phyloP scores from a whole-genome alignment of 2,329 filamentous ascomycete species.

The Keithomyces neogunnii region DNA sequence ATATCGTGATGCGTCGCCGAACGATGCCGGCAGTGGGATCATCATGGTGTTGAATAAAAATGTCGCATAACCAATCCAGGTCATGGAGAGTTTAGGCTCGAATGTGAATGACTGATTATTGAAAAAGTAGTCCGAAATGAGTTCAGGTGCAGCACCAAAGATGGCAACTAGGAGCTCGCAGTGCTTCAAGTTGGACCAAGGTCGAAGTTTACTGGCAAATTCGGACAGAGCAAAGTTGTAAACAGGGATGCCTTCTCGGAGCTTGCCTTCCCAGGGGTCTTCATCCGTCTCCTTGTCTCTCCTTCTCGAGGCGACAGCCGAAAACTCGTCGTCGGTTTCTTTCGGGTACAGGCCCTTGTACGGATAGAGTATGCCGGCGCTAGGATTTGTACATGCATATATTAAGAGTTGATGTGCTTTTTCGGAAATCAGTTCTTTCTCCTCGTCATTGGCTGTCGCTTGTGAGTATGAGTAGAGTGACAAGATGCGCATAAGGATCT shows the following conservation, averaged over 20 bases:
- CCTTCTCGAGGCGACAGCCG: constrained; percentile 15
- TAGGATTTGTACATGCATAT: constrained; percentile 63
- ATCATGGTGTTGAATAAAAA: constrained; percentile 78
- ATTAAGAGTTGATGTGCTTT: constrained; percentile 69
- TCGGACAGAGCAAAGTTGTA: constrained; percentile 73
- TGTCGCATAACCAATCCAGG: constrained; percentile 90
- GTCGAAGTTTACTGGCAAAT: constrained; percentile 70
- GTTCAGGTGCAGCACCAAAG: constrained; percentile 73
- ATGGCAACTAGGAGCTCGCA: constrained; percentile 73
- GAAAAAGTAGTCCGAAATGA: constrained; percentile 80
- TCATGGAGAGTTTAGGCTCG: constrained; percentile 84
- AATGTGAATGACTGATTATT: constrained; percentile 74
- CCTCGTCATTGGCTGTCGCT: constrained; percentile 30
- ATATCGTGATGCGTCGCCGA: constrained; percentile 58
- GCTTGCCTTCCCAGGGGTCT: constrained; percentile 61
- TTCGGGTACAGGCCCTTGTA: constrained; percentile 81
- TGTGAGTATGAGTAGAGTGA: constrained; percentile 59
- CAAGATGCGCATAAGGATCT: constrained; percentile 63
- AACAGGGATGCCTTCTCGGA: constrained; percentile 58
- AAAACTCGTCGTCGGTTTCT: constrained; percentile 46
- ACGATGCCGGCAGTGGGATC: constrained; percentile 61
- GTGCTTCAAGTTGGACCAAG: constrained; percentile 74
- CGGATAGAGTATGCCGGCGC: constrained; percentile 65
- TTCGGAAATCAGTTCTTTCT: constrained; percentile 47
- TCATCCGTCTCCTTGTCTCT: constrained; percentile 40